Evolutionary conservation across 768 basidiomycete genomes (phyloP).

Genomic region (Pholiota microspora): DNA sequence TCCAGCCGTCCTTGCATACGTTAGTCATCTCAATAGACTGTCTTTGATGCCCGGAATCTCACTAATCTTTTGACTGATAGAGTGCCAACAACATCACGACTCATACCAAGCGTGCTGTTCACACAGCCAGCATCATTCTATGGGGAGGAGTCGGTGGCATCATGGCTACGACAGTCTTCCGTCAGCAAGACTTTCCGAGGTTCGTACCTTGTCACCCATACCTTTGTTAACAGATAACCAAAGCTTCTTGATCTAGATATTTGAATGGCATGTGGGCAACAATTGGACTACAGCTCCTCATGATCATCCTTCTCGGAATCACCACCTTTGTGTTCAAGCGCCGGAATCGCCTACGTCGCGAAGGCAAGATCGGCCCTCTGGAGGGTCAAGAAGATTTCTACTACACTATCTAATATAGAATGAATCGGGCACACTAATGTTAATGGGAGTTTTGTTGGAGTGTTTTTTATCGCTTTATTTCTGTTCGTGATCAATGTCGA

Average conservation of each 20-base stretch:
- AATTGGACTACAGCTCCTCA: conserved; percentile 20
- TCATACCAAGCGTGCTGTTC: conserved; percentile 37
- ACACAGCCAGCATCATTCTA: conserved; percentile 31
- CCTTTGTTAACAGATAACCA: background rate
- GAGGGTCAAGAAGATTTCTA: conserved; percentile 21
- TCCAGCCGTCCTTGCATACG: conserved; percentile 37
- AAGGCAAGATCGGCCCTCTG: conserved; percentile 18
- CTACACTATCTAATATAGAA: conserved; percentile 16
- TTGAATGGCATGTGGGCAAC: conserved; percentile 23
- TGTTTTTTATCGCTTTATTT: background rate
- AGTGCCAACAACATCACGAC: conserved; percentile 35
- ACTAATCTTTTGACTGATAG: conserved; percentile 14
- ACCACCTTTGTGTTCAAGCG: conserved; percentile 16
- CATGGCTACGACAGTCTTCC: conserved; percentile 37
- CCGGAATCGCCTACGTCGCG: conserved; percentile 17
- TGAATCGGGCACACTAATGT: background rate
- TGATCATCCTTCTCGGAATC: conserved; percentile 15
- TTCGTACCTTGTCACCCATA: background rate
- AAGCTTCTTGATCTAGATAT: conserved; percentile 13
- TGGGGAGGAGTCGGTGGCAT: conserved; percentile 40
- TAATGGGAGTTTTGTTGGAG: background rate
- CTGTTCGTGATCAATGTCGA: background rate
- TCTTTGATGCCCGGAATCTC: background rate
- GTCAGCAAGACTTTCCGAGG: conserved; percentile 32
- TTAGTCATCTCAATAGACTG: conserved; percentile 18